Base-by-base conservation (phyloP, 2,329 filamentous ascomycete species). In the Trichoderma oligosporum region DNA sequence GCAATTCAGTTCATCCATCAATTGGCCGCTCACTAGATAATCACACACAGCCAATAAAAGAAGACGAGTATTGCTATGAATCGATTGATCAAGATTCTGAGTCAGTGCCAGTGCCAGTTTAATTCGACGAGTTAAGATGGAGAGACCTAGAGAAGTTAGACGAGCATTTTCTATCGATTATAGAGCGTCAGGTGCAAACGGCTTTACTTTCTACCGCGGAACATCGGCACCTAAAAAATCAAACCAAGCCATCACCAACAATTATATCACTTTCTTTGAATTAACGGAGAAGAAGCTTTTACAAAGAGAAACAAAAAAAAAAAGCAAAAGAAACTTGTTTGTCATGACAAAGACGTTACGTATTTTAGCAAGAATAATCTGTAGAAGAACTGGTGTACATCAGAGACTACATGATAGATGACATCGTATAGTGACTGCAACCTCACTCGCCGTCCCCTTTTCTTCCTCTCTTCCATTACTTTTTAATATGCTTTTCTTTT, bases 301-400 rank as follows among this genome's bases (percentile, higher is more conserved):
- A 1, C 9, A 16, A 14, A 44, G 7, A 18, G 22, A 38, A 38
- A 2, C 1, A 31, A 31, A 4, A 18, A 25, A 8, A 22, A 3
- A 44, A 31, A 6, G 27, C 27, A 31, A 31, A n/a, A n/a, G n/a
- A n/a, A n/a, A n/a, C n/a, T 39, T 35, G 38, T 20, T 44, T 44
- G 51, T 55, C 51, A 46, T 55, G 51, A 46, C 41, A 46, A 55
- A 55, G 51, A 55, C 51, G 51, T 46, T 46, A 38, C 41, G 22
- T 46, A 29, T 46, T 55, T 27, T 35, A 46, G 25, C 41, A 57
- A 57, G 38, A 45, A 56, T 35, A 35, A 51, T 42, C 44, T 54
- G 48, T 22, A 46, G 42, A 54, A 52, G 35, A 47, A 47, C 31
- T 58, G 47, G 42, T 54, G 44, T 58, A 58, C 56, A 58, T 46